Evolutionary conservation across 352 stramenopile species (phyloP).

Genomic region (Globisporangium radiosum): DNA sequence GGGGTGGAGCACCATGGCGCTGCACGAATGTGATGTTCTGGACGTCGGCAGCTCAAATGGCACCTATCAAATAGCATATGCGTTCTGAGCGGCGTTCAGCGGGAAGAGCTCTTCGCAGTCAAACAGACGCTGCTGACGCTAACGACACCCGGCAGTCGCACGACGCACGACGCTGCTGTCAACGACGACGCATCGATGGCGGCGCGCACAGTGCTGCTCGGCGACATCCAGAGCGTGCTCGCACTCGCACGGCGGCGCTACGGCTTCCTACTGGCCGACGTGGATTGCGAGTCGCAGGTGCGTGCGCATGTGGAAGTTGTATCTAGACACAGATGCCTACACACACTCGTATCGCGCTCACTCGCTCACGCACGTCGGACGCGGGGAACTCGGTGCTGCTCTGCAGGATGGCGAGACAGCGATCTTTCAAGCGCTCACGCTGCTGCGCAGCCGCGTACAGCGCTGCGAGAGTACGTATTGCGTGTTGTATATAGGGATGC

Average conservation of each 20-base stretch:
- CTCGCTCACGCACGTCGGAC: not conserved
- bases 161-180: not conserved
- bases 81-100: too few species aligned
- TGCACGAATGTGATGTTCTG: not conserved
- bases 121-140: too few species aligned
- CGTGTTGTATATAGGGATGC: conserved; percentile 9
- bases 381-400: not conserved
- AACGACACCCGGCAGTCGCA: not conserved
- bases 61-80: too few species aligned
- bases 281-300: conserved; percentile 19
- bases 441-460: conserved; percentile 53
- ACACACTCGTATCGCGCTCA: too few species aligned
- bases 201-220: conserved; percentile 49
- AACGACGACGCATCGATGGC: not conserved
- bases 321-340: too few species aligned
- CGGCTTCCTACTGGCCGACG: conserved; percentile 35
- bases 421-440: conserved; percentile 58
- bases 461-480: conserved; percentile 39
- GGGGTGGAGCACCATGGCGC: not conserved
- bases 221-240: conserved; percentile 69
- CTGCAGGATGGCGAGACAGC: conserved; percentile 35
- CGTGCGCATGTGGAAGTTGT: not conserved
- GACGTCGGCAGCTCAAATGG: too few species aligned
- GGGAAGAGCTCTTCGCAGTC: too few species aligned
- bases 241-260: conserved; percentile 49